Conservation (phyloP, 2,329 filamentous ascomycete genomes). For the Gnomoniopsis smithogilvyi region DNA sequence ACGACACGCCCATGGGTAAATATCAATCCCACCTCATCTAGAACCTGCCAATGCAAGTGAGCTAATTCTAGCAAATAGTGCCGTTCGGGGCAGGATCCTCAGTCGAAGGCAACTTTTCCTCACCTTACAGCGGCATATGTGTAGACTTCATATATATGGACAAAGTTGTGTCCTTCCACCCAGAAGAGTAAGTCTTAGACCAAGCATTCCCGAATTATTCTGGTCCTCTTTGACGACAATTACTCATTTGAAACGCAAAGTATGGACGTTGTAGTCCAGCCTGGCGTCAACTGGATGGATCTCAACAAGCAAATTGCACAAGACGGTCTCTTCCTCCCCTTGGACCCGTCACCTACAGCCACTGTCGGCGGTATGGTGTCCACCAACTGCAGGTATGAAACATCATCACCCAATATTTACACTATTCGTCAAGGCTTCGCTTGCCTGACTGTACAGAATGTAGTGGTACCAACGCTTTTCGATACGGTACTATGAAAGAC, state of each 20-base stretch:
- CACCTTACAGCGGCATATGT: slow-evolving; percentile 64
- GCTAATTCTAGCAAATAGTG: not conserved
- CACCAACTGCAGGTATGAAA: slow-evolving; percentile 54
- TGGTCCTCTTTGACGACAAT: not conserved
- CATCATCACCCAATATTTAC: slow-evolving; percentile 17
- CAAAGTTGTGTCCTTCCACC: slow-evolving; percentile 59
- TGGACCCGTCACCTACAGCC: slow-evolving; percentile 64
- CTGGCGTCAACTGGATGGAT: slow-evolving; percentile 65
- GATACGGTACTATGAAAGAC: slow-evolving; percentile 75
- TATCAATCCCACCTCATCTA: slow-evolving; percentile 25
- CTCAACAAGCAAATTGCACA: slow-evolving; percentile 63
- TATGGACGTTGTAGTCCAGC: slow-evolving; percentile 71
- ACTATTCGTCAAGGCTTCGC: not conserved
- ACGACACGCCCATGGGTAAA: slow-evolving; percentile 71
- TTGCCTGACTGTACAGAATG: not conserved
- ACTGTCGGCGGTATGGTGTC: slow-evolving; percentile 60
- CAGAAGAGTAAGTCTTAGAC: slow-evolving; percentile 43
- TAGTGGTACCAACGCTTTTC: slow-evolving; percentile 51
- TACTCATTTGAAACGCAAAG: not conserved
- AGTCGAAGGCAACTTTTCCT: slow-evolving; percentile 68
- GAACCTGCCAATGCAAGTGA: slow-evolving; percentile 35
- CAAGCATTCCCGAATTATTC: not conserved
- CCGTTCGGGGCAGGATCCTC: slow-evolving; percentile 73
- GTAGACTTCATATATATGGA: slow-evolving; percentile 70
- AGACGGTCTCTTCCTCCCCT: slow-evolving; percentile 64